phyloP scores from a whole-genome alignment of 495 filamentous ascomycete species.

The Cryomyces minteri region DNA sequence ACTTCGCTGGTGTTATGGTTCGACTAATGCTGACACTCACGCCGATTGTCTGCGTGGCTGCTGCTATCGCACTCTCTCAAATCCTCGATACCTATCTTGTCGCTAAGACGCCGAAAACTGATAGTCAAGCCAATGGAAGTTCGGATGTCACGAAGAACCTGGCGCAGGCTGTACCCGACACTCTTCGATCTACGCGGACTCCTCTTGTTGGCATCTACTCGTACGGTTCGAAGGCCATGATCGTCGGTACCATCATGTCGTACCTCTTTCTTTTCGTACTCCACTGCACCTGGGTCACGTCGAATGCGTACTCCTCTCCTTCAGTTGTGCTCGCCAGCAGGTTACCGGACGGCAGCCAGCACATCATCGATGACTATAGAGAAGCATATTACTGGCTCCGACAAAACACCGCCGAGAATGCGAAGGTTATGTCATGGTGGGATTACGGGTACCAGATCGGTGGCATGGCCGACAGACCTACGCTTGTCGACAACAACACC shows the following conservation, averaged over 20 bases:
- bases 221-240: conserved; percentile 53
- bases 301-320: conserved; percentile 94
- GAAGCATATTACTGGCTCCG: conserved; percentile 99
- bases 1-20: conserved; percentile 99
- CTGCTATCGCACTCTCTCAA: conserved; percentile 74
- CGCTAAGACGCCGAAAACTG: conserved; percentile 28
- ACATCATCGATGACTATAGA: conserved; percentile 98
- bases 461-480: conserved; percentile 97
- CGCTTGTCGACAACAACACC: conserved; percentile 97
- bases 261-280: conserved; percentile 90
- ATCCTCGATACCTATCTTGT: conserved; percentile 76
- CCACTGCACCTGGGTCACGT: conserved; percentile 99
- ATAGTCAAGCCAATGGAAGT: conserved; percentile 30
- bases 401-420: conserved; percentile 84
- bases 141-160: conserved; percentile 19
- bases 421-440: conserved; percentile 99
- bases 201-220: conserved; percentile 75
- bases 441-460: conserved; percentile 99
- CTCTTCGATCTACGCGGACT: conserved; percentile 48
- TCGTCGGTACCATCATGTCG: conserved; percentile 47
- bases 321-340: conserved; percentile 90
- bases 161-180: conserved; percentile 19
- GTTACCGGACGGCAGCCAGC: conserved; percentile 86
- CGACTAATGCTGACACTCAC: conserved; percentile 96
- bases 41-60: conserved; percentile 87